Base-by-base conservation (phyloP, 805 yeast species). In the Yarrowia sp. region DNA sequence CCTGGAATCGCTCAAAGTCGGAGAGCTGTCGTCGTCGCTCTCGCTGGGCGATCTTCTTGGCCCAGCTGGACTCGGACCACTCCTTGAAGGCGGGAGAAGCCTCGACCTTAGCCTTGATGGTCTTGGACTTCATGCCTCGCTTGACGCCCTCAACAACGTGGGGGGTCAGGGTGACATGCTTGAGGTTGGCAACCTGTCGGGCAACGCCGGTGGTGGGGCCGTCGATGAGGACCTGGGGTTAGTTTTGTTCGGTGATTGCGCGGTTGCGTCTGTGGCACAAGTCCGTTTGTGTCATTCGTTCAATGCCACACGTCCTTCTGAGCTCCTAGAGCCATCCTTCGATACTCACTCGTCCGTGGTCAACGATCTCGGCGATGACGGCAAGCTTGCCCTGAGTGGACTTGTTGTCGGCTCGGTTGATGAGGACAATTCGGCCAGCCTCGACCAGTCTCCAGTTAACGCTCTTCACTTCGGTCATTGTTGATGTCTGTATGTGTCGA, bases 1-100 rank as follows among this genome's bases (percentile, higher is more conserved):
- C 99, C 86, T 93, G 97, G 97, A 94, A 94, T 87, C 99, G 92
- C 85, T 94, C 97, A 75, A 94, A 94, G 82, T 94, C 99, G 72
- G 93, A 77, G 79, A 96, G 88, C 77, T 86, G 82, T 74, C 96
- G 80, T 86, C 99, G 90, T 81, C 86, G 90, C 80, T 88, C 86
- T 81, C 90, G 90, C 81, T 89, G 87, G 77, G 96, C 97, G 75
- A 94, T 87, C 85, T 91, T 92, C 88, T 93, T 89, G 76, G 99
- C 97, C 97, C 97, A 91, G 62, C 97, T 78, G 69, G 98, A 82
- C 73, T 87, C 82, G 71, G 88, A 85, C 98, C 98, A 94, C 81
- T 93, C 89, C 75, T 84, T 83, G 72, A 85, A 87, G 72, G 93
- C 82, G 72, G 86, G 92, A 73, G 96, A 87, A 77, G 94, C 89